Evolutionary conservation across 2,329 filamentous ascomycete species (phyloP), one percentile per base, ranked within the genome.

Genomic region (Fusarium sterilihyphosum): DNA sequence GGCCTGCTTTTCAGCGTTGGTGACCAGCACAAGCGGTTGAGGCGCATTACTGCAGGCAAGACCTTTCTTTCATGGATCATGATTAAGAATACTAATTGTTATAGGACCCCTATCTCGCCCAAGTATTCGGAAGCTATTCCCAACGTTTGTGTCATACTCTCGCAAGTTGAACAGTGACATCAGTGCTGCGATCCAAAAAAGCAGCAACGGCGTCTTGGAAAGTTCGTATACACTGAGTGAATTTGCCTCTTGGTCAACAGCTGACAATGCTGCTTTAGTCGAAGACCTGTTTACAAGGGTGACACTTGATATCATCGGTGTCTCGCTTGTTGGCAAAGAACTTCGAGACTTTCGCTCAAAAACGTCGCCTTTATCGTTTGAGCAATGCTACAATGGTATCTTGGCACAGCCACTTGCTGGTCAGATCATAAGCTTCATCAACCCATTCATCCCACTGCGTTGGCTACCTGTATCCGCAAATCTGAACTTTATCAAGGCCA

Each of bases 1-100:
- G 71, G 71, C 4, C 22, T 74, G 2, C 24, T 74, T 3, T 74
- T 72, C 1, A 74, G 71, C 47, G 59, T 61, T 1, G 71, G 71
- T 2, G 54, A 74, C 1, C 49, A 74, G n/a, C 71, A 74, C 6
- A 74, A 70, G 5, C 66, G 70, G 2, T 11, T 73, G 26, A 59
- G 70, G 6, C 70, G 70, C 2, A 73, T 73, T 4, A 29, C 38
- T 17, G 37, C 64, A 10, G 70, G 54, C 33, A 35, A 37, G 50
- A 9, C 9, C 8, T 20, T 3, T 6, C 10, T 5, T 33, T 33
- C 33, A 8, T 3, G 17, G 0, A 11, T 11, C 4, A 6, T 20
- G 26, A 4, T 20, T 4, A 37, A 5, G 10, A 20, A 3, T 10
- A 4, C 53, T 74, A 1, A 71, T 4, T 12, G 4, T 3, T 0